Percentiles rank a stretch among this genome's conserved stretches.
Conservation (phyloP, 2,329 filamentous ascomycete species). For the Plenodomus tracheiphilus region DNA sequence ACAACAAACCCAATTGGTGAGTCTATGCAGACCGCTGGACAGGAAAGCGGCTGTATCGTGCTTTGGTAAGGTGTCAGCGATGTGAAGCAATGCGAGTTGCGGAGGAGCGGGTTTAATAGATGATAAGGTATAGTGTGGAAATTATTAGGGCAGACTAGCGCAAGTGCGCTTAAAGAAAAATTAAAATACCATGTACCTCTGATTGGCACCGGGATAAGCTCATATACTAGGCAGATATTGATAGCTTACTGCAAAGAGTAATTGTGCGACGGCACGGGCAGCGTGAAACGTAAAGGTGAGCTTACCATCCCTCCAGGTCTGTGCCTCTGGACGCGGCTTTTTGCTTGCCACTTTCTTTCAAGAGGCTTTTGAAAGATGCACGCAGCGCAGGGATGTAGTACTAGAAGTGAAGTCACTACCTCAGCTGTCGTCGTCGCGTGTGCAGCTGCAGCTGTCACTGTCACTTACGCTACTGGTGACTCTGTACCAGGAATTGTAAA, state of each 20-base stretch:
- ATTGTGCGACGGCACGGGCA: slow-evolving; percentile 31
- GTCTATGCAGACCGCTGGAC: slow-evolving; percentile 32
- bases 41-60: slow-evolving; percentile 39
- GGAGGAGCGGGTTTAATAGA: slow-evolving; percentile 42
- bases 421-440: not conserved
- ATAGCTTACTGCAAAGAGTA: slow-evolving; percentile 31
- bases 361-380: slow-evolving; percentile 37
- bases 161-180: slow-evolving; percentile 39
- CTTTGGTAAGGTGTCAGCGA: slow-evolving; percentile 28
- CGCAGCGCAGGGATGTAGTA: slow-evolving; percentile 42
- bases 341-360: slow-evolving; percentile 28
- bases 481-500: slow-evolving; percentile 44
- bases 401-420: slow-evolving; percentile 1
- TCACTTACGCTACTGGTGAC: slow-evolving; percentile 23
- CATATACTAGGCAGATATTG: slow-evolving; percentile 36
- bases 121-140: slow-evolving; percentile 44
- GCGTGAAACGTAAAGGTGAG: slow-evolving; percentile 20
- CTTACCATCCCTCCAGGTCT: slow-evolving; percentile 46
- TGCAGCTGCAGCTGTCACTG: not conserved
- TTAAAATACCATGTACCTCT: slow-evolving; percentile 37
- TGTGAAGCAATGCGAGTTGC: slow-evolving; percentile 16
- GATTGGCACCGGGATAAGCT: slow-evolving; percentile 40
- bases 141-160: slow-evolving; percentile 41
- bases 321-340: slow-evolving; percentile 34
- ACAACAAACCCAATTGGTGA: slow-evolving; percentile 37